Conservation (phyloP, 768 basidiomycete genomes). For the Tulasnella calospora region DNA sequence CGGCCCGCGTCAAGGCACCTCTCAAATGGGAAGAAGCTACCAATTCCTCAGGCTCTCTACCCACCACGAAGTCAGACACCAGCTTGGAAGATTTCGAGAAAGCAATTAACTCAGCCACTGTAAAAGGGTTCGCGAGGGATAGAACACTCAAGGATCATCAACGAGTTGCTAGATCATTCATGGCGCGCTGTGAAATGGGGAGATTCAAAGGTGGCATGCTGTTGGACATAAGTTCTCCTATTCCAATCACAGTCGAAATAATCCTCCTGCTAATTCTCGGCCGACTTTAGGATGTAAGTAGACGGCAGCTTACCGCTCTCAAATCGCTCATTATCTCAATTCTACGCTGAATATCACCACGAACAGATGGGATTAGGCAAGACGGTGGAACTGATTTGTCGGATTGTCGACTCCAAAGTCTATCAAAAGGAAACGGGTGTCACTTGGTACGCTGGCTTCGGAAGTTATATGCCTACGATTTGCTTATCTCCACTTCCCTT, state of each 20-base stretch:
- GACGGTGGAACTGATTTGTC: not conserved
- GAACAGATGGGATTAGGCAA: not conserved
- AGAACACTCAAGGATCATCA: not conserved
- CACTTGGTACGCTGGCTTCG: not conserved
- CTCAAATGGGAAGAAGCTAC: not conserved
- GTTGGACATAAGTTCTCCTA: not conserved
- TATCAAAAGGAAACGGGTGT: not conserved
- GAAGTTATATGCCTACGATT: not conserved
- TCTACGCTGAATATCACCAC: not conserved
- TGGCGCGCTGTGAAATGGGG: not conserved
- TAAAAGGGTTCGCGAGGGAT: not conserved
- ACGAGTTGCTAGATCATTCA: not conserved
- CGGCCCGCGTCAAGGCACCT: not conserved
- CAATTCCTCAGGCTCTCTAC: not conserved
- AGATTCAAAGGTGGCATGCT: not conserved
- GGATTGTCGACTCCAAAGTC: not conserved
- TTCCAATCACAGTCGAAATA: not conserved
- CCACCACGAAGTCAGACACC: not conserved
- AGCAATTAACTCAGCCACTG: not conserved
- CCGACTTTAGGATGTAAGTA: not conserved
- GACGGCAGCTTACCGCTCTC: not conserved
- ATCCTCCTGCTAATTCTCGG: not conserved
- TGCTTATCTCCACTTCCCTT: not conserved
- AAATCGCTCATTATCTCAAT: not conserved
- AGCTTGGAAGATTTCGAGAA: not conserved